phyloP scores from a whole-genome alignment of 2,329 filamentous ascomycete species.

The Ascocoryne sarcoides region DNA sequence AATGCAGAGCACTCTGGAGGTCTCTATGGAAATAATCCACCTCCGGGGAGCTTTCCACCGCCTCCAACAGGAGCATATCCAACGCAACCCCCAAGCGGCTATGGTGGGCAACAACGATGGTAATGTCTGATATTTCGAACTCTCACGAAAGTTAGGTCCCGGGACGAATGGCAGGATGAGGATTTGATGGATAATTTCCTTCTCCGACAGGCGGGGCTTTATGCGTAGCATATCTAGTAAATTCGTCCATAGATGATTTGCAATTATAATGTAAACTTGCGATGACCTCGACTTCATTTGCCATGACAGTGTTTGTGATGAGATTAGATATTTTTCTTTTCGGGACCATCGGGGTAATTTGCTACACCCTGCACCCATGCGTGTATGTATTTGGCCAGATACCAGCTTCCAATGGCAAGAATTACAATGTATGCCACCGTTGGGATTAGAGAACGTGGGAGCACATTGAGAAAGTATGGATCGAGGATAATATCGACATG shows the following conservation, averaged over 20 bases:
- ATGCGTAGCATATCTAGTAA: conserved; percentile 10
- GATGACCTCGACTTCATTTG: no score
- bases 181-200: not conserved
- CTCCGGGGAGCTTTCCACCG: conserved; percentile 2
- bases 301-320: not conserved
- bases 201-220: not conserved
- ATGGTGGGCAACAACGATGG: conserved; percentile 13
- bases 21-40: conserved; percentile 15
- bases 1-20: conserved; percentile 21
- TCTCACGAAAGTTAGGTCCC: no score
- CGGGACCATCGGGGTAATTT: not conserved
- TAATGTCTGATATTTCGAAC: conserved; percentile 6
- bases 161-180: not conserved
- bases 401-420: conserved; percentile 40
- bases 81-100: conserved; percentile 10
- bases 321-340: conserved; percentile 13
- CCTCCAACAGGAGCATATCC: conserved; percentile 11
- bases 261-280: conserved; percentile 9
- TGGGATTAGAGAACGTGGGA: conserved; percentile 69
- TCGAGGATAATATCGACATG: conserved; percentile 78
- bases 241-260: conserved; percentile 7
- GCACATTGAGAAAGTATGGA: conserved; percentile 69
- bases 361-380: conserved; percentile 15
- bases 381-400: conserved; percentile 21
- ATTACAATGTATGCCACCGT: conserved; percentile 59